These are phyloP conservation scores for Eutrema japonicum DNA, from an alignment of 345 rosid species.

Conservation along the genomic window DNA sequence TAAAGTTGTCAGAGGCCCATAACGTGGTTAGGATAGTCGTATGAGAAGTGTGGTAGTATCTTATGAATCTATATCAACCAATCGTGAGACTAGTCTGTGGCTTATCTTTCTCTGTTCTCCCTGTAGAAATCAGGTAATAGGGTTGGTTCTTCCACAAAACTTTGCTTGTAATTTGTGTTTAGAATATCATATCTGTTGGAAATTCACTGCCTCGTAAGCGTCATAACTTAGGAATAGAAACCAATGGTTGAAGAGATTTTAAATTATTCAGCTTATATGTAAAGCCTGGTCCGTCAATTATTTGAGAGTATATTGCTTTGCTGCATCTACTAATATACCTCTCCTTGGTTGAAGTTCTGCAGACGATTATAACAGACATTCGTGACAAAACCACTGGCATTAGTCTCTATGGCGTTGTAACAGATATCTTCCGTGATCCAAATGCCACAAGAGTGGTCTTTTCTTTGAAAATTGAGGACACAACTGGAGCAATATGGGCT, in stretches of 20 bases:
- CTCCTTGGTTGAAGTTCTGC: constrained; percentile 56
- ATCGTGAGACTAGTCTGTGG: constrained; percentile 1
- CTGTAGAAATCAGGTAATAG: not conserved
- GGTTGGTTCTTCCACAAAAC: constrained; percentile 10
- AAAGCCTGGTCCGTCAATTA: constrained; percentile 10
- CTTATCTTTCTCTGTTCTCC: not conserved
- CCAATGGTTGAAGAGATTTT: constrained; percentile 20
- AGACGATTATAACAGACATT: constrained; percentile 69
- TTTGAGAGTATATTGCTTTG: constrained; percentile 12
- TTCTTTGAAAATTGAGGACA: constrained; percentile 71
- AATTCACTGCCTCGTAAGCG: constrained; percentile 13
- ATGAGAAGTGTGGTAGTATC: not conserved
- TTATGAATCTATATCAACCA: not conserved
- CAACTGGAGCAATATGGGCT: constrained; percentile 70
- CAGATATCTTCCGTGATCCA: constrained; percentile 54
- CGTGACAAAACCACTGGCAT: constrained; percentile 78
- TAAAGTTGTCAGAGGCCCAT: constrained; percentile 8
- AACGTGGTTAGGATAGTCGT: not conserved
- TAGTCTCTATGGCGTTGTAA: constrained; percentile 80
- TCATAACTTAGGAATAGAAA: constrained; percentile 3
- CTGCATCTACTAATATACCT: constrained; percentile 34
- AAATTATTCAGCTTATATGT: constrained; percentile 4
- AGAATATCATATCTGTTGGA: constrained; percentile 6
- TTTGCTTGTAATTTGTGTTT: constrained; percentile 1
- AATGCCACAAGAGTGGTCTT: constrained; percentile 55